Evolutionary conservation across 208 protist species (phyloP).

Genomic region (Blechomonas ayalai): DNA sequence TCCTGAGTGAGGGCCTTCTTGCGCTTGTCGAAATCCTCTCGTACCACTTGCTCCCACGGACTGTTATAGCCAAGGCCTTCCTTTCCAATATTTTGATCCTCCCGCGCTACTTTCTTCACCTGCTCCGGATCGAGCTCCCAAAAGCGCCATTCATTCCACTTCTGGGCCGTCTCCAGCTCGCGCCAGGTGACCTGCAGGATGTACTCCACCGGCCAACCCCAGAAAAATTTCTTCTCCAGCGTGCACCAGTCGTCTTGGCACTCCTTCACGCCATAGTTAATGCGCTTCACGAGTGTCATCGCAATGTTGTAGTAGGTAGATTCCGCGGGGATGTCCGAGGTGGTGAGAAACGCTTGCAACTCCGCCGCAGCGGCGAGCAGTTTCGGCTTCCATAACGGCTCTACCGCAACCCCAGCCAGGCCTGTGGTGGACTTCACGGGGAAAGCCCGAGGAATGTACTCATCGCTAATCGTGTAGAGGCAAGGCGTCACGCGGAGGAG

Average conservation of each 20-base stretch:
- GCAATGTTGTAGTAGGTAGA: conserved; percentile 89
- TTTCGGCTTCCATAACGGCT: conserved; percentile 90
- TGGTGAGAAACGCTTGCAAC: conserved; percentile 75
- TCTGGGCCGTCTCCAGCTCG: conserved; percentile 88
- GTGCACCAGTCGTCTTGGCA: conserved; percentile 90
- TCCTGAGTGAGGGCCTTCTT: conserved; percentile 90
- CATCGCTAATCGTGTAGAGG: conserved; percentile 75
- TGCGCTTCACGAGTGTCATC: conserved; percentile 88
- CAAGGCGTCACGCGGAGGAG: conserved; percentile 42
- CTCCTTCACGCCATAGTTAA: conserved; percentile 81
- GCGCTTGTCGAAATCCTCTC: conserved; percentile 89
- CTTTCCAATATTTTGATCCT: conserved; percentile 84
- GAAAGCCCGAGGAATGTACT: conserved; percentile 88
- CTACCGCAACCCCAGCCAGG: conserved; percentile 80
- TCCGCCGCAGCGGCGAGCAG: conserved; percentile 76
- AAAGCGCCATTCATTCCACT: conserved; percentile 91
- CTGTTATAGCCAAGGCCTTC: conserved; percentile 81
- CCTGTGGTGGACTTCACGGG: conserved; percentile 89
- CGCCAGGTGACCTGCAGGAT: conserved; percentile 89
- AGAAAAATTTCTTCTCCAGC: conserved; percentile 88
- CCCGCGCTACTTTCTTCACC: conserved; percentile 84
- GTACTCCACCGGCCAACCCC: conserved; percentile 89
- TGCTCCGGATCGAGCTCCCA: conserved; percentile 90
- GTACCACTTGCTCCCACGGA: conserved; percentile 86
- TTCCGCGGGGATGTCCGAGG: conserved; percentile 85